These are phyloP conservation scores for Exobasidium rhododendri DNA, from an alignment of 1,284 basidiomycete species.

Conservation along the genomic window DNA sequence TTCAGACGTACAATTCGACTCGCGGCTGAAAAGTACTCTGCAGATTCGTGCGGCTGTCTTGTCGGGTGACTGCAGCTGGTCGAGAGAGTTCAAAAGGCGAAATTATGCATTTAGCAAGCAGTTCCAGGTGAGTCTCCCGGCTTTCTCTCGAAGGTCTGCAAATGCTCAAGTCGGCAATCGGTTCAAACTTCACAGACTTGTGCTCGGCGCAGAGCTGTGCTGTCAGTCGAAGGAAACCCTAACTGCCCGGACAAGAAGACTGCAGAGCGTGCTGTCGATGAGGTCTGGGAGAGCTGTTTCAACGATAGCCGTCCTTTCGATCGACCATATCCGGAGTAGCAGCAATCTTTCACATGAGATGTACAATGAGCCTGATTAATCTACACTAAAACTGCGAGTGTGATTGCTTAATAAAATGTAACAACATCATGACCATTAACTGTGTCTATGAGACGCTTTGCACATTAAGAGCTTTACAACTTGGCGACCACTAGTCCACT, in stretches of 20 bases:
- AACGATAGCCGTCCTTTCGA: slow-evolving; percentile 94
- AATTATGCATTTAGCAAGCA: slow-evolving; percentile 83
- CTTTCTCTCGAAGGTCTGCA: no score
- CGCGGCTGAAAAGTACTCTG: neutral
- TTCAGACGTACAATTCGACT: neutral
- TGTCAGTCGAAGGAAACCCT: slow-evolving; percentile 77
- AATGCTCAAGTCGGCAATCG: slow-evolving; percentile 10
- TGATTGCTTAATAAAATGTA: no score
- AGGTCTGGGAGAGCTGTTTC: slow-evolving; percentile 95
- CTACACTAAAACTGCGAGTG: no score
- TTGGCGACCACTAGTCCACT: slow-evolving; percentile 4
- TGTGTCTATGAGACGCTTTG: no score
- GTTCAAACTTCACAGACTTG: slow-evolving; percentile 63
- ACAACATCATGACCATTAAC: no score
- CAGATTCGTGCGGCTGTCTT: slow-evolving; percentile 87
- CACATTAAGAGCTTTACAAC: no score
- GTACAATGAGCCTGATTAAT: no score
- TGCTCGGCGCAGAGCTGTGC: slow-evolving; percentile 77
- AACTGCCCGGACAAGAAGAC: slow-evolving; percentile 68
- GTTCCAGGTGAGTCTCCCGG: slow-evolving; percentile 63
- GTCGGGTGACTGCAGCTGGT: slow-evolving; percentile 84
- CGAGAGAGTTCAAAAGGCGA: slow-evolving; percentile 70
- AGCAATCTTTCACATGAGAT: neutral
- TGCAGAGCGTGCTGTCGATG: slow-evolving; percentile 85
- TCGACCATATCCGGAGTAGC: slow-evolving; percentile 63